Evolutionary conservation across 768 basidiomycete genomes (phyloP), one percentile per base, ranked within the genome.

Genomic region (Coprinopsis cinerea): DNA sequence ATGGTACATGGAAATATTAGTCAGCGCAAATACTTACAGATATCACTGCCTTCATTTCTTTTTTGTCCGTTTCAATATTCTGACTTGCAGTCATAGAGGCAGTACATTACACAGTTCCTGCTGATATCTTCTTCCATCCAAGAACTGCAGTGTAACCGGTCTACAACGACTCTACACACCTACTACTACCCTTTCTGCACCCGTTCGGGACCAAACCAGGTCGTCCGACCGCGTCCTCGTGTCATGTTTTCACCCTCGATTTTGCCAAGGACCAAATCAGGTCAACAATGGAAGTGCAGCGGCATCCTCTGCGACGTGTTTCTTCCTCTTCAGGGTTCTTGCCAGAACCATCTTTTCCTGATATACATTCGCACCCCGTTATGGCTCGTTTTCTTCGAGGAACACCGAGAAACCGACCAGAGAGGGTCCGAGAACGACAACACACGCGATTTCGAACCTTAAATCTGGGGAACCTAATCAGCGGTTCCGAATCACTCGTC

Each of bases 31-130:
- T 25, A 17, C 51, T 39, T 17, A 39, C n/a, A n/a, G n/a, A n/a
- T n/a, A n/a, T n/a, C n/a, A n/a, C n/a, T 49, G 28, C 28, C 22
- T 41, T 20, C 41, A 27, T 11, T 18, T 22, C 34, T 48, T 28
- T 22, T 49, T 39, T 43, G 48, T 17, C 48, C 48, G 39, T 43
- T 49, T 49, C n/a, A n/a, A n/a, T n/a, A n/a, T n/a, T n/a, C n/a
- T n/a, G n/a, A n/a, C n/a, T n/a, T n/a, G n/a, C n/a, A n/a, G n/a
- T n/a, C n/a, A n/a, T n/a, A n/a, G n/a, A n/a, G n/a, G n/a, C n/a
- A n/a, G n/a, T n/a, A n/a, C n/a, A n/a, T n/a, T n/a, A n/a, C n/a
- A n/a, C n/a, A n/a, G n/a, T n/a, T n/a, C n/a, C n/a, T n/a, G n/a
- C n/a, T n/a, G n/a, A n/a, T n/a, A n/a, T n/a, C n/a, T n/a, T n/a